Evolutionary conservation across 176 grass and related monocot species (phyloP), one percentile per base, ranked within the genome.

Genomic region (Canna indica): DNA sequence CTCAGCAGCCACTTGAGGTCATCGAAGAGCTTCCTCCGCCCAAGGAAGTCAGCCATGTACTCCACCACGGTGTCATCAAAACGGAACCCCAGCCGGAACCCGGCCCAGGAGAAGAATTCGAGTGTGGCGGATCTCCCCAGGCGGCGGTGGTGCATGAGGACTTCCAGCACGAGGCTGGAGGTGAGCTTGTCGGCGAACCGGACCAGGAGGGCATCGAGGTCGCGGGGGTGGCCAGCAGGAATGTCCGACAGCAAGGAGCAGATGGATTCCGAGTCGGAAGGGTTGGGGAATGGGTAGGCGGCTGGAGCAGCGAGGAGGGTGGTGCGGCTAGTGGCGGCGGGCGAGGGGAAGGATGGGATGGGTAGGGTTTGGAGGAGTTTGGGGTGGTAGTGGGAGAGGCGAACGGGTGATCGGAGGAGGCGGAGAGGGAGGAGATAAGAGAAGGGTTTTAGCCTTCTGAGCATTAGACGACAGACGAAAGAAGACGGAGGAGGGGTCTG

Each of bases 1-100:
- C 28, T 73, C 32, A 73, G 71, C 36, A 73, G 54, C 71, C 36
- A 59, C 54, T 60, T 73, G 71, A 73, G 71, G 52, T 73, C 71
- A 59, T 73, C 71, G 36, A 73, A 73, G 16, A 59, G 71, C 36
- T 73, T 41, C 71, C 35, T 73, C 34, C 56, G 34, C 0, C 36
- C 71, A 4, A 73, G 54, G 36, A 73, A 73, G 20, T 59, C 33
- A 14, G 71, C 71, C 71, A 73, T 61, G 52, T 73, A 60, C 35
- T 73, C 71, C 14, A 73, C 71, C 36, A 73, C 71, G 34, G 71
- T 13, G 24, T 73, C 71, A 17, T 73, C 71, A 3, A 73, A 59
- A 6, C 52, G 54, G 71, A 73, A 73, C 12, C 35, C 52, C 14
- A 73, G n/a, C 35, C 57, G 71, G 36, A 59, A 59, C 54, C 71